These are phyloP conservation scores for Cyclocybe aegerita DNA, from an alignment of 768 basidiomycete genomes.

Conservation along the genomic window DNA sequence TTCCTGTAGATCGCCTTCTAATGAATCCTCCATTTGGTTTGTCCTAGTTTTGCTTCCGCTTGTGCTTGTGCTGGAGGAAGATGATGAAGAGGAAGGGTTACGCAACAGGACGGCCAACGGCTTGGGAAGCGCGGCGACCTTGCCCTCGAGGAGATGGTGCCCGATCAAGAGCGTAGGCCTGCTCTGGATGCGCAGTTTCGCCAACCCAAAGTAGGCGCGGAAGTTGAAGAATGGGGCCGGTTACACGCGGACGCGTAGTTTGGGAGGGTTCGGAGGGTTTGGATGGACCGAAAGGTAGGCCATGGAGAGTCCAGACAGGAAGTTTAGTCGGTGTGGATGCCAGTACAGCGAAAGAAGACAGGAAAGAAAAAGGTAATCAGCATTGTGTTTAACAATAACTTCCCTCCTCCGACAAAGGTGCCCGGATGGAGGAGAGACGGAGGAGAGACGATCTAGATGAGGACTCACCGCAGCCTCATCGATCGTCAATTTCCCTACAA, in stretches of 20 bases:
- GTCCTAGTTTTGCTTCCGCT: constrained; percentile 6
- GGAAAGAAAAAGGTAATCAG: background rate
- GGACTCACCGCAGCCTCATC: constrained; percentile 55
- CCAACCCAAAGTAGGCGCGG: background rate
- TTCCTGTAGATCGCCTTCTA: constrained; percentile 10
- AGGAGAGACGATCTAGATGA: background rate
- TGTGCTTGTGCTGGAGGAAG: too few species aligned
- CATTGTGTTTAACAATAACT: too few species aligned
- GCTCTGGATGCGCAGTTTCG: constrained; percentile 41
- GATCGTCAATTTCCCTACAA: constrained; percentile 77
- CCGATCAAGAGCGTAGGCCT: constrained; percentile 82
- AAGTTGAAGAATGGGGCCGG: background rate
- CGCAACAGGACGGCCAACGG: constrained; percentile 78
- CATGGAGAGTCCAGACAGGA: too few species aligned
- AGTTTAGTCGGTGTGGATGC: background rate
- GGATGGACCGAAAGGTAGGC: too few species aligned
- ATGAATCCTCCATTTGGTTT: constrained; percentile 5
- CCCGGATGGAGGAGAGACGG: background rate
- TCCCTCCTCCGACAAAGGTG: too few species aligned
- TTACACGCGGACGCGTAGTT: too few species aligned
- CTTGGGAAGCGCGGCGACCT: constrained; percentile 70
- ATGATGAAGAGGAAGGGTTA: background rate
- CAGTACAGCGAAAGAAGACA: background rate
- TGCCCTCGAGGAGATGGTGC: constrained; percentile 89
- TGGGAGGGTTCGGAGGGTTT: too few species aligned